Conservation (phyloP, 768 basidiomycete genomes). For the Erythrobasidium yunnanense region DNA sequence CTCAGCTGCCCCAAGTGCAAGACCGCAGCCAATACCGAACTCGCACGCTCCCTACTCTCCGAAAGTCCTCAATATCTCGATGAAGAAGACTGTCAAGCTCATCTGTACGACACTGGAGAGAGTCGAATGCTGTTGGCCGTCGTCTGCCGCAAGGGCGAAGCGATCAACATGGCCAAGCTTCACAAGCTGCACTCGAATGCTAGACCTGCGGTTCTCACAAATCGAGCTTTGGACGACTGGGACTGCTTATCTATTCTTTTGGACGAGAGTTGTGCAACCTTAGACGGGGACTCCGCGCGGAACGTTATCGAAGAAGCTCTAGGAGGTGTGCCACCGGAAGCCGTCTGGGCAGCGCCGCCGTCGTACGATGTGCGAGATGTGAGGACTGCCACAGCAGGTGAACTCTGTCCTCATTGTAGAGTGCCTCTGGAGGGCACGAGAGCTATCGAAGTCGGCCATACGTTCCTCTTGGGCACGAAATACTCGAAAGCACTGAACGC, state of each 20-base stretch:
- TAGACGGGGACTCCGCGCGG: constrained; percentile 1
- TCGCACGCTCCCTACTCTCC: background rate
- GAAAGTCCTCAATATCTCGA: background rate
- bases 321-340: background rate
- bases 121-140: background rate
- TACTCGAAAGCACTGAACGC: constrained; percentile 26
- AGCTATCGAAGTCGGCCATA: constrained; percentile 29
- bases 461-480: constrained; percentile 28
- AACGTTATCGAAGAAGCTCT: background rate
- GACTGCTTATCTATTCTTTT: constrained; percentile 1
- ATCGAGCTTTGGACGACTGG: constrained; percentile 15
- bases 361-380: constrained; percentile 15
- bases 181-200: background rate
- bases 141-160: background rate
- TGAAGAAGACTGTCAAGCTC: background rate
- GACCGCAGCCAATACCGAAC: constrained; percentile 23
- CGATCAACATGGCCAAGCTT: constrained; percentile 4
- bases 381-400: constrained; percentile 3
- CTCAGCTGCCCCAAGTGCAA: constrained; percentile 8
- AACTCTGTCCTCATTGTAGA: constrained; percentile 17
- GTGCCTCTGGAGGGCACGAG: background rate
- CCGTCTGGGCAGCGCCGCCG: constrained; percentile 19
- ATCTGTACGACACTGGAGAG: background rate
- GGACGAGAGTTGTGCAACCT: constrained; percentile 13
- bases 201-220: background rate